Evolutionary conservation across 2,329 filamentous ascomycete genomes (phyloP).

Genomic region (Pseudogymnoascus sp.): DNA sequence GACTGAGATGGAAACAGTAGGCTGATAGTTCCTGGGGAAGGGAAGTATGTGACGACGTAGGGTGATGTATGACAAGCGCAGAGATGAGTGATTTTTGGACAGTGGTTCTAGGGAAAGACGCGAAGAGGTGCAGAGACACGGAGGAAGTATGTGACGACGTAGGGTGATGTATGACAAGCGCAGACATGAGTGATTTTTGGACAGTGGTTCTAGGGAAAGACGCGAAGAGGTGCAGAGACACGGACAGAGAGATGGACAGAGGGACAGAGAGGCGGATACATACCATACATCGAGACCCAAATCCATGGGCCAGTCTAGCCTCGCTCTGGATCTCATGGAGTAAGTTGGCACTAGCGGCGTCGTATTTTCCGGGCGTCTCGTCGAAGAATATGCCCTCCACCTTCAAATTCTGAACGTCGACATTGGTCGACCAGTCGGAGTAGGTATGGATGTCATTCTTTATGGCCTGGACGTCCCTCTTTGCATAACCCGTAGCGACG

Average conservation of each 20-base stretch:
- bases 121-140: no score
- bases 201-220: not conserved
- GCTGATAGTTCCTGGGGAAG: slow-evolving; percentile 10
- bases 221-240: no score
- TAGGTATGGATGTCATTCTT: slow-evolving; percentile 35
- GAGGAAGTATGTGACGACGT: not conserved
- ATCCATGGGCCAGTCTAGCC: slow-evolving; percentile 25
- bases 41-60: not conserved
- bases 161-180: not conserved
- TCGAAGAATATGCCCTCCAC: slow-evolving; percentile 38
- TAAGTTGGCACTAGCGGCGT: slow-evolving; percentile 26
- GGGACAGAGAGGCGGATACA: slow-evolving; percentile 16
- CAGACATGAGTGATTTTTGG: not conserved
- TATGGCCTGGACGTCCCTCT: slow-evolving; percentile 26
- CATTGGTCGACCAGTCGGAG: slow-evolving; percentile 25
- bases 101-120: not conserved
- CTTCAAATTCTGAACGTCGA: no score
- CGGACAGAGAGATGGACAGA: not conserved
- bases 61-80: not conserved
- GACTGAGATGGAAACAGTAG: no score
- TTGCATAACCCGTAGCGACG: slow-evolving; percentile 30
- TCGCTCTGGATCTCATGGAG: slow-evolving; percentile 27
- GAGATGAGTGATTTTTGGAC: not conserved
- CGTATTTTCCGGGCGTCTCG: slow-evolving; percentile 34
- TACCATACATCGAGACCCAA: slow-evolving; percentile 32